Evolutionary conservation across 805 yeast genomes (phyloP), one percentile per base, ranked within the genome.

Genomic region (Metschnikowia colocasiae): DNA sequence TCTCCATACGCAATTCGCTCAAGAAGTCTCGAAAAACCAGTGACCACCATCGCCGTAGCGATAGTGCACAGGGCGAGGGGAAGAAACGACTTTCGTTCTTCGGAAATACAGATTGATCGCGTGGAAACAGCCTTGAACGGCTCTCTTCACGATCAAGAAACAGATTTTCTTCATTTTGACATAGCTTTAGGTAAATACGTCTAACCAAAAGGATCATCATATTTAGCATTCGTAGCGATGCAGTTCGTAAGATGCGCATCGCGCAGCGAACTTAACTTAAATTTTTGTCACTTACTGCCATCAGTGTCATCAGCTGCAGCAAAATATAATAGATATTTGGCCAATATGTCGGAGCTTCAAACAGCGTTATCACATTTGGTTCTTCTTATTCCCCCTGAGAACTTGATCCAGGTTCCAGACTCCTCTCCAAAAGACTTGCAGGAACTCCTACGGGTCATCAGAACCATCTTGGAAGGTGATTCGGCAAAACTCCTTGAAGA

Each of bases 1-100:
- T 73, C 29, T 62, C 74, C 10, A 73, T 73, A 34, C 56, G 77
- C 46, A 63, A 64, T 37, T 68, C 75, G 4, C 59, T 73, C 44
- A 65, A 58, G 55, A 64, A 64, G 49, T 42, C 59, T 3, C 57
- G 69, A 40, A 64, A 59, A 45, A 53, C 64, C 16, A 44, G 52
- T n/a, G 57, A 63, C 34, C 72, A 67, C 38, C 59, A 60, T 48
- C 62, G 59, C 46, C 57, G 69, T 32, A 47, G 64, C 13, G 73
- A 68, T 10, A 59, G 63, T 35, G 30, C 50, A n/a, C 47, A 45
- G 13, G 47, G 53, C 37, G 66, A 62, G 20, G 49, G 52, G 15
- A 58, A 54, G 27, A 60, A 60, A 42, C 45, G 65, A 16, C 53
- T 59, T 29, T 59, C 64, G 4, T 62, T 62, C 40, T 62, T 62